Percentiles rank a stretch among this genome's conserved stretches.
phyloP scores from a whole-genome alignment of 1,139 yeast genomes.

The Wickerhamiella pararugosa region DNA sequence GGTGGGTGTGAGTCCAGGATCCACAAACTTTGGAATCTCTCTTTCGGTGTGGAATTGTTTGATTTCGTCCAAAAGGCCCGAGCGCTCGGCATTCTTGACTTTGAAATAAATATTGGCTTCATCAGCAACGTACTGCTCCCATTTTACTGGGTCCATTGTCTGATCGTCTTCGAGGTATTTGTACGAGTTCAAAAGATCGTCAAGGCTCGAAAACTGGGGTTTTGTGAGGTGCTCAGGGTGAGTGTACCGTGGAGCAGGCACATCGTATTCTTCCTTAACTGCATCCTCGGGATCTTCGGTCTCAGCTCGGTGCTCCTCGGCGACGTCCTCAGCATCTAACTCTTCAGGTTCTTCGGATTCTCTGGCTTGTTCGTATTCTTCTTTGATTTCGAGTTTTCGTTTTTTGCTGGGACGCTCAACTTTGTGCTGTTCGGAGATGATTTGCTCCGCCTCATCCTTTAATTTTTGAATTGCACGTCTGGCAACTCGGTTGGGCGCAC shows the following conservation, averaged over 20 bases:
- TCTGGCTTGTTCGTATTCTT: not conserved
- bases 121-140: constrained; percentile 33
- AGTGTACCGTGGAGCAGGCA: constrained; percentile 50
- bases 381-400: not conserved
- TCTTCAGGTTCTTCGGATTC: not conserved
- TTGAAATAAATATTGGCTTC: constrained; percentile 31
- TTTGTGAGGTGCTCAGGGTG: constrained; percentile 57
- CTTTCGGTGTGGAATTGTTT: constrained; percentile 33
- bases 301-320: constrained; percentile 12
- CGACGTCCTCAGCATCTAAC: constrained; percentile 1
- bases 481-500: constrained; percentile 13
- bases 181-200: constrained; percentile 34
- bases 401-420: constrained; percentile 1
- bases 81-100: constrained; percentile 40
- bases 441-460: not conserved
- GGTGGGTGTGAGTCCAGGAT: constrained; percentile 30
- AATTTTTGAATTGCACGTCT: constrained; percentile 11
- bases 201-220: constrained; percentile 29
- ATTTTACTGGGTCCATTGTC: constrained; percentile 33
- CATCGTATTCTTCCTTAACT: constrained; percentile 18
- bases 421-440: not conserved
- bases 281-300: constrained; percentile 13
- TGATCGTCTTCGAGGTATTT: constrained; percentile 41
- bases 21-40: constrained; percentile 28
- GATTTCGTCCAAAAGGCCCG: constrained; percentile 29